Base-by-base conservation (phyloP, 2,329 filamentous ascomycete species). In the Coniella vitis region DNA sequence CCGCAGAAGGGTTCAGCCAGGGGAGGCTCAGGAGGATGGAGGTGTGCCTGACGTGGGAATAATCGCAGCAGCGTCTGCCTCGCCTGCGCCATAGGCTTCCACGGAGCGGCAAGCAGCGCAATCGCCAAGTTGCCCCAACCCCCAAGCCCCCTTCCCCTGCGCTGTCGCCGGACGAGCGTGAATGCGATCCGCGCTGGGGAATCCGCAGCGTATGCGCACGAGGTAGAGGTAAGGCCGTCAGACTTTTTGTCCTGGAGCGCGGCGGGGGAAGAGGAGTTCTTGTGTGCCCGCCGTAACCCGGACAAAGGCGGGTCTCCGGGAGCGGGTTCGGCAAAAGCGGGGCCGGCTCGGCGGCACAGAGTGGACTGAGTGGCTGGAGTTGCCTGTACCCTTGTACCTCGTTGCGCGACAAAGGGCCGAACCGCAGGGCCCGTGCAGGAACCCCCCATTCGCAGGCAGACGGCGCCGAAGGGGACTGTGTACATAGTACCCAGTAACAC, bases 21-120 rank as follows among this genome's bases (percentile, higher is more conserved):
- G 60, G 56, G n/a, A n/a, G n/a, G 4, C 54, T 52, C 4, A 58
- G 43, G 1, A 71, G 61, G n/a, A 54, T 53, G 7, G 47, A 34
- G 8, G 45, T 52, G 1, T 56, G 56, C 2, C 40, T 39, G 40
- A 54, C 37, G 12, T 25, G 34, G n/a, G n/a, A n/a, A n/a, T n/a
- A n/a, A n/a, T n/a, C n/a, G n/a, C n/a, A n/a, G n/a, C n/a, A n/a
- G n/a, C n/a, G n/a, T n/a, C n/a, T n/a, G n/a, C n/a, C n/a, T n/a
- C n/a, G n/a, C n/a, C n/a, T n/a, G n/a, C n/a, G n/a, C n/a, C n/a
- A n/a, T n/a, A n/a, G n/a, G n/a, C n/a, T n/a, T n/a, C n/a, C n/a
- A n/a, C n/a, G n/a, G n/a, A n/a, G n/a, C n/a, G n/a, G n/a, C n/a
- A n/a, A n/a, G n/a, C n/a, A n/a, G n/a, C n/a, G n/a, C n/a, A n/a